Conservation (phyloP, 129 eudicot species). For the Gnaphalium uliginosum region DNA sequence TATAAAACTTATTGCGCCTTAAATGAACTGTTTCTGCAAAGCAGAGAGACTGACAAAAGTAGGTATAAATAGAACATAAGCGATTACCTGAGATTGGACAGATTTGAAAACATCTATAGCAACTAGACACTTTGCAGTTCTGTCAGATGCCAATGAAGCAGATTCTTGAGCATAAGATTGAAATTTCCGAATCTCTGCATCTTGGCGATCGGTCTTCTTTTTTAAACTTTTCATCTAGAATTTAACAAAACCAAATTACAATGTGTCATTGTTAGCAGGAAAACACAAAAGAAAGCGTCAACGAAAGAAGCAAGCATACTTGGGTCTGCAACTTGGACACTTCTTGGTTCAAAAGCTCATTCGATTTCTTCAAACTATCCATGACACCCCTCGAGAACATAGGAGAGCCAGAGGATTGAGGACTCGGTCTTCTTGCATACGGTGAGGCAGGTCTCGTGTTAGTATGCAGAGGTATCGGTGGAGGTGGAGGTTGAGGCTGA, state of each 20-base stretch:
- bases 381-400: slow-evolving; percentile 71
- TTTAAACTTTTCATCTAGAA: slow-evolving; percentile 55
- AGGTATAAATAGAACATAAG: background rate
- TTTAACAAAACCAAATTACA: background rate
- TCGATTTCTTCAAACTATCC: slow-evolving; percentile 69
- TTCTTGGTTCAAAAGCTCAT: slow-evolving; percentile 66
- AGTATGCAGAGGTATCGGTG: slow-evolving; percentile 30
- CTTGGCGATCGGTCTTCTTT: slow-evolving; percentile 59
- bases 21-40: background rate
- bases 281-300: too few relatives aligned
- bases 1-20: background rate
- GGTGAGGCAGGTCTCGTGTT: slow-evolving; percentile 59
- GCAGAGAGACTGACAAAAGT: background rate
- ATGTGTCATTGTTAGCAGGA: background rate
- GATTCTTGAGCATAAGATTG: slow-evolving; percentile 49
- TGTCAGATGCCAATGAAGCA: slow-evolving; percentile 46
- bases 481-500: slow-evolving; percentile 25
- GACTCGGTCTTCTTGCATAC: slow-evolving; percentile 68
- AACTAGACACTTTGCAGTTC: slow-evolving; percentile 46
- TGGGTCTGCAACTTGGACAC: slow-evolving; percentile 62
- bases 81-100: slow-evolving; percentile 51
- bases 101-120: slow-evolving; percentile 50
- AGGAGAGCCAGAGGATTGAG: slow-evolving; percentile 64
- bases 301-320: slow-evolving; percentile 34
- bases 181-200: slow-evolving; percentile 55